Evolutionary conservation across 202 grass and related monocot species (phyloP), one percentile per base, ranked within the genome.

Genomic region (Carex sylvatica): DNA sequence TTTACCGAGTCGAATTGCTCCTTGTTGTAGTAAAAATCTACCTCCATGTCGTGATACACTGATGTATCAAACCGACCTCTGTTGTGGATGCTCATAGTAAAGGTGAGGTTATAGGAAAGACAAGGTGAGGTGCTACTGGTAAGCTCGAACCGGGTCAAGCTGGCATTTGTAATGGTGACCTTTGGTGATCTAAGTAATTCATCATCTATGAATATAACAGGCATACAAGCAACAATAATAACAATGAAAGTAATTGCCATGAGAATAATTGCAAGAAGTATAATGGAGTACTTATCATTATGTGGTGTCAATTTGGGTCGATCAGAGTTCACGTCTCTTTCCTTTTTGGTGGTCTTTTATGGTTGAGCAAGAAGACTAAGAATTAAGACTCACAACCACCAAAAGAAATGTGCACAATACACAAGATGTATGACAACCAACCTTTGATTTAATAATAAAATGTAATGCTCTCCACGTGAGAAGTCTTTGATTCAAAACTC

Each of bases 91-190:
- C 66, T 40, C 24, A 92, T 42, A 12, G 64, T 18, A 19, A 89
- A 49, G 38, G 78, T 90, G 61, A 92, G 90, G 83, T 92, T 92
- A 73, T 90, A 92, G 74, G 62, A 68, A 86, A 92, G 4, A 46
- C 78, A 14, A 70, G 88, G 69, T 13, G 30, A 1, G 0, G 84
- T 60, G 9, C 6, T 0, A 13, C 12, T 36, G 67, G 61, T 11
- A 26, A 91, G 74, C 10, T 69, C 1, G 73, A 92, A 92, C 15
- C 87, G 82, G 13, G 79, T 44, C 9, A 92, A 86, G 16, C 82
- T 61, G 62, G 87, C 90, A 51, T 83, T 78, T 11, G 71, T 77
- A 14, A 92, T 69, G 12, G 74, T 36, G 52, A 89, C 28, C 16
- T 46, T 14, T 66, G 62, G 72, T 28, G 28, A 16, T 58, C 53